Conservation (phyloP, 2,329 filamentous ascomycete genomes). For the Colletotrichum higginsianum region DNA sequence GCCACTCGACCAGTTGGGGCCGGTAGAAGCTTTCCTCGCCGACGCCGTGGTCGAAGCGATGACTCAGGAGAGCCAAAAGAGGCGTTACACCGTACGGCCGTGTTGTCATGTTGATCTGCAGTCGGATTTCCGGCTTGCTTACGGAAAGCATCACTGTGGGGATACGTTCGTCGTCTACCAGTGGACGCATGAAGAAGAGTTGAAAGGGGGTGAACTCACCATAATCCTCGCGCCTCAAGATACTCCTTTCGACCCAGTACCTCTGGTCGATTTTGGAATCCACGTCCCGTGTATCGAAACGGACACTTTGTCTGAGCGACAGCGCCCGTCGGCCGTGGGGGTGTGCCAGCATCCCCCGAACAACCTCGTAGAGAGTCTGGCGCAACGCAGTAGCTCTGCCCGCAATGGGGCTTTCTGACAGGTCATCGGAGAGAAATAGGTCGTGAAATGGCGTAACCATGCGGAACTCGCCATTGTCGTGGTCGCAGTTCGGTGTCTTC, state of each 20-base stretch:
- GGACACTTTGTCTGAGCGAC: neutral
- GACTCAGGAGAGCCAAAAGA: conserved; percentile 24
- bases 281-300: neutral
- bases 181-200: conserved; percentile 29
- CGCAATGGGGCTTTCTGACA: neutral
- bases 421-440: conserved; percentile 21
- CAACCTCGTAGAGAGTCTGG: neutral
- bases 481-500: neutral
- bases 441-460: conserved; percentile 27
- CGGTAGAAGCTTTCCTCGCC: conserved; percentile 26
- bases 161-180: conserved; percentile 24
- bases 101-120: conserved; percentile 5
- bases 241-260: neutral
- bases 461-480: neutral
- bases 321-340: neutral
- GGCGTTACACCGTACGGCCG: neutral
- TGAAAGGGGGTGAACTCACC: conserved; percentile 23
- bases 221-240: neutral
- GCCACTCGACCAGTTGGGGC: conserved; percentile 26
- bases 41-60: conserved; percentile 20
- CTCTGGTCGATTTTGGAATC: neutral
- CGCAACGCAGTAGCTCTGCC: neutral
- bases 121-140: neutral
- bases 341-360: neutral
- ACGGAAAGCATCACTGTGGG: conserved; percentile 18